Evolutionary conservation across 768 basidiomycete species (phyloP).

Genomic region (Podaxis rugospora): DNA sequence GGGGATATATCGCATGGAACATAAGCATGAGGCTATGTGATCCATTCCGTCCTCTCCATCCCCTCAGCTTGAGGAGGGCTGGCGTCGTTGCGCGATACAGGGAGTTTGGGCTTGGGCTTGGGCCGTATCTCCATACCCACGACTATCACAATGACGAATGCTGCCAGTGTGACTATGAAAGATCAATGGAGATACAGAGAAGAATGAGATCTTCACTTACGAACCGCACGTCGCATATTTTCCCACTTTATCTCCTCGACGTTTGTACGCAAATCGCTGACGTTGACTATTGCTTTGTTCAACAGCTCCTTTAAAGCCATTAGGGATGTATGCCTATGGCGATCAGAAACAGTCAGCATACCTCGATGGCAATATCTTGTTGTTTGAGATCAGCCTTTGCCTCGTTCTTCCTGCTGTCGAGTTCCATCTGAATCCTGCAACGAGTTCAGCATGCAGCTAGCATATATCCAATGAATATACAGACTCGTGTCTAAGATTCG

Average conservation of each 20-base stretch:
- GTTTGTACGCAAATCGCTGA: slow-evolving; percentile 75
- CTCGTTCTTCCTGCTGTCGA: slow-evolving; percentile 92
- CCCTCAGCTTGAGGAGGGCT: slow-evolving; percentile 27
- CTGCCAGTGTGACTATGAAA: slow-evolving; percentile 51
- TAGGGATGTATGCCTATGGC: neutral
- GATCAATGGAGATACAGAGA: neutral
- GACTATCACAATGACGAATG: slow-evolving; percentile 67
- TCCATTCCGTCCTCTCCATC: slow-evolving; percentile 28
- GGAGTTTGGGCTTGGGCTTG: slow-evolving; percentile 28
- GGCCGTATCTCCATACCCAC: slow-evolving; percentile 64
- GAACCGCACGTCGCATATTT: slow-evolving; percentile 79
- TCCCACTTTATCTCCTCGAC: slow-evolving; percentile 89
- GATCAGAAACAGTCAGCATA: slow-evolving; percentile 22
- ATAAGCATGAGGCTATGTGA: slow-evolving; percentile 20
- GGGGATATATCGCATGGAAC: neutral
- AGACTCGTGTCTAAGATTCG: slow-evolving; percentile 88
- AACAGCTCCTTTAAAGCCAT: slow-evolving; percentile 52
- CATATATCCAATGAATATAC: slow-evolving; percentile 25
- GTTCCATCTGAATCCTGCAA: slow-evolving; percentile 91
- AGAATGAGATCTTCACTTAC: slow-evolving; percentile 35
- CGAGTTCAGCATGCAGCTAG: slow-evolving; percentile 3
- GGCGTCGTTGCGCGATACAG: slow-evolving; percentile 19
- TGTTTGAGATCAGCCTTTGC: slow-evolving; percentile 78
- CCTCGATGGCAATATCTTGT: slow-evolving; percentile 84
- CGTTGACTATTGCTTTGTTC: slow-evolving; percentile 66